These are phyloP conservation scores for Tuber magnatum DNA, from an alignment of 495 filamentous ascomycete species.

Conservation along the genomic window DNA sequence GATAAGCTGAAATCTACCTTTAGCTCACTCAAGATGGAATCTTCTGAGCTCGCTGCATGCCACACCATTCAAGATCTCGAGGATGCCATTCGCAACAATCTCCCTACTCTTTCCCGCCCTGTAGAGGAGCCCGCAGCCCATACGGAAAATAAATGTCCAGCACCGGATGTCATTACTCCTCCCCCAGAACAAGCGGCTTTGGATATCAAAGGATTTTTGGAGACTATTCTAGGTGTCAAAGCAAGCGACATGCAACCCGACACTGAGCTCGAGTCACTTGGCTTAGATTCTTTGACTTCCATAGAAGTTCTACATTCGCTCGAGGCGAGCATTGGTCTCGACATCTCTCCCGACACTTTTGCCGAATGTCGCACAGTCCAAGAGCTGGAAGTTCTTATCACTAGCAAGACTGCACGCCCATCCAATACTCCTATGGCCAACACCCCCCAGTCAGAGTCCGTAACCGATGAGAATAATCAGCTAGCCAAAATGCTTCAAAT, in stretches of 20 bases:
- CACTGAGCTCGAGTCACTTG: conserved; percentile 30
- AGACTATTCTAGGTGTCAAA: conserved; percentile 27
- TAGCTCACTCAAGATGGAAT: conserved; percentile 47
- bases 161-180: conserved; percentile 16
- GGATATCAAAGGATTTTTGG: conserved; percentile 36
- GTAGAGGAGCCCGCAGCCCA: not conserved
- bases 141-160: not conserved
- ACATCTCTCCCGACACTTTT: conserved; percentile 28
- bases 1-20: conserved; percentile 53
- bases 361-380: conserved; percentile 22
- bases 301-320: conserved; percentile 31
- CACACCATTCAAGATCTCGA: conserved; percentile 47
- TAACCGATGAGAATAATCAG: conserved; percentile 10
- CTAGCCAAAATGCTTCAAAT: conserved; percentile 36
- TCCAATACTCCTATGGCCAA: not conserved
- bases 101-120: conserved; percentile 22
- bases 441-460: not conserved
- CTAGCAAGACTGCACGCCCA: conserved; percentile 24
- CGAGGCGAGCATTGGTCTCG: conserved; percentile 30
- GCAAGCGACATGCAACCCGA: conserved; percentile 27
- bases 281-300: conserved; percentile 31
- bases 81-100: conserved; percentile 29
- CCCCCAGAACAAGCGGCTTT: conserved; percentile 31
- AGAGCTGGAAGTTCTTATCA: conserved; percentile 26
- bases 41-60: conserved; percentile 53